Evolutionary conservation across 768 basidiomycete species (phyloP), one percentile per base, ranked within the genome.

Genomic region (Multifurca ochricompacta): DNA sequence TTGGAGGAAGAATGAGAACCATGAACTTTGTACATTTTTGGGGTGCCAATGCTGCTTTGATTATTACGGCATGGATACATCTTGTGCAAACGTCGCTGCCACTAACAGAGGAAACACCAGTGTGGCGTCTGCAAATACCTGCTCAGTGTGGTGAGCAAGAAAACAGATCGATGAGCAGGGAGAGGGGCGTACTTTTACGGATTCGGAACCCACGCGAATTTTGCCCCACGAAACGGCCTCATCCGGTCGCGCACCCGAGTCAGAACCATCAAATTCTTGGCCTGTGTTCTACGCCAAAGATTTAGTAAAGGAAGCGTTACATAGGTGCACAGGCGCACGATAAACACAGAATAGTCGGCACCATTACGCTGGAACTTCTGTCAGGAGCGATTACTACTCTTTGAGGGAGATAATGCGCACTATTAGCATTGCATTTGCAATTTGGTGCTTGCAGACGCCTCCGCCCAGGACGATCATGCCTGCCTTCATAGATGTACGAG

Each of bases 151-250:
- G 27, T 48, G 39, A 41, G 21, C 39, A 8, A 42, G 10, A 18
- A 11, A 8, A n/a, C 1, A 23, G 16, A 21, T 28, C 8, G 14
- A n/a, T 14, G 14, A 8, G 25, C 25, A 18, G 19, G 3, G 16
- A 18, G 11, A 16, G 16, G n/a, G 23, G 27, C 48, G 16, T 60
- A 87, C 91, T 77, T 95, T 91, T 6, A 92, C 82, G 7, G 88
- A 76, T 67, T 91, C 85, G 4, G 90, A 76, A 8, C 83, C 84
- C 11, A 87, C 85, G 32, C 91, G 80, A 59, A 98, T 97, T 74
- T 99, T 99, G 1, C 96, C 96, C 96, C 96, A 99, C 3, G 90
- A 93, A 23, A 99, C 82, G 1, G 96, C 96, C 70, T 99, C 96
- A 63, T 99, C 96, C 8, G 96, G 96, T 54, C 91, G 76, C 30